Evolutionary conservation across 2,329 filamentous ascomycete genomes (phyloP).

Genomic region (Pezicula rhizophila): DNA sequence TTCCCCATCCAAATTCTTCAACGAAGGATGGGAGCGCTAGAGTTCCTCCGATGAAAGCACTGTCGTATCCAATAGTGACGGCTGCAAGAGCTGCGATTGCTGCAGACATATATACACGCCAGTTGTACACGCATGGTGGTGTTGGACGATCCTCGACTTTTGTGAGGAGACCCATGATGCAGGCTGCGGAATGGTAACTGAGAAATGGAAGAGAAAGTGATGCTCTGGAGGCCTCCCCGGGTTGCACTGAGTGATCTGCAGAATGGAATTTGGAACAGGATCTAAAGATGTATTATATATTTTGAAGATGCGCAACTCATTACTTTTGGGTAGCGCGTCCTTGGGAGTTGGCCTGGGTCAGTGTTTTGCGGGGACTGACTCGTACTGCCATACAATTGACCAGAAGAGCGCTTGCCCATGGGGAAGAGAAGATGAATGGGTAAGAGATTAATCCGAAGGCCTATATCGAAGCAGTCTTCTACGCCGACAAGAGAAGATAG

Average conservation of each 20-base stretch:
- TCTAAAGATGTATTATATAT: not conserved
- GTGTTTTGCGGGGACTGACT: not conserved
- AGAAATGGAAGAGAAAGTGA: not conserved
- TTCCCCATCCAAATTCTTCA: slow-evolving; percentile 58
- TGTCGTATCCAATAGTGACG: slow-evolving; percentile 54
- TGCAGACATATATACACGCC: slow-evolving; percentile 51
- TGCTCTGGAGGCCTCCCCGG: not conserved
- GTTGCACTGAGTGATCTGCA: not conserved
- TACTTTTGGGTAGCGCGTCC: too few species aligned
- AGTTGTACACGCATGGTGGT: slow-evolving; percentile 53
- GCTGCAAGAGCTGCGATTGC: slow-evolving; percentile 49
- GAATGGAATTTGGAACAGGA: not conserved
- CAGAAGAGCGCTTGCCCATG: not conserved
- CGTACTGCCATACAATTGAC: not conserved
- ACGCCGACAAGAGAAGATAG: too few species aligned
- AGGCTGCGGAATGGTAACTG: not conserved
- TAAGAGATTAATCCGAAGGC: slow-evolving; percentile 1
- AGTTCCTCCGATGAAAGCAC: slow-evolving; percentile 74
- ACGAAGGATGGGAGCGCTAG: slow-evolving; percentile 64
- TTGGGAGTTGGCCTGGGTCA: not conserved
- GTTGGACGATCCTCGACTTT: slow-evolving; percentile 52
- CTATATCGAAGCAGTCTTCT: not conserved
- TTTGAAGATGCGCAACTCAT: not conserved
- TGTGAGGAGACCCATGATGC: slow-evolving; percentile 35
- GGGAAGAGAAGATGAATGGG: not conserved